Conservation (phyloP, 2,329 filamentous ascomycete species). For the Colletotrichum salicis region DNA sequence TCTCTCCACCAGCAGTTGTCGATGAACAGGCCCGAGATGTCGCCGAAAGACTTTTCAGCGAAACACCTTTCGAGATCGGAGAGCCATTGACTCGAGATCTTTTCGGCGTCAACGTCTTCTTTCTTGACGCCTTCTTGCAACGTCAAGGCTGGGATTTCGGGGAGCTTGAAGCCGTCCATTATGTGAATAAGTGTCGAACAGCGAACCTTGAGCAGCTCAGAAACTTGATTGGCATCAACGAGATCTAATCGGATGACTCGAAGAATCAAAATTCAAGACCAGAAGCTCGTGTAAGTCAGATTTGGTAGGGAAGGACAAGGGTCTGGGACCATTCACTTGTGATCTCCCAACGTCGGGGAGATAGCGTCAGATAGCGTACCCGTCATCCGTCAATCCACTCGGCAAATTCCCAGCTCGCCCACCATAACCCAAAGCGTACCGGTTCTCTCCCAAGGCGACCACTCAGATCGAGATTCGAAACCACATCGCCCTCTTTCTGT, state of each 20-base stretch:
- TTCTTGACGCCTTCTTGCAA: conserved; percentile 7
- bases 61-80: conserved; percentile 5
- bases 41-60: background rate
- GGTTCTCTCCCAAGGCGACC: background rate
- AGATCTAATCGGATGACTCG: background rate
- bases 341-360: background rate
- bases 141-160: conserved; percentile 5
- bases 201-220: background rate
- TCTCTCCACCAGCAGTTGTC: conserved; percentile 44
- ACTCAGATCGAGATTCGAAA: too few relatives aligned
- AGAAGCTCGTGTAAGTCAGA: background rate
- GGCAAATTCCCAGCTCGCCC: background rate
- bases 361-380: conserved; percentile 25
- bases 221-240: background rate
- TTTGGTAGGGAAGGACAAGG: background rate
- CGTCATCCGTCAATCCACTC: background rate
- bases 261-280: background rate
- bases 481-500: background rate
- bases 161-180: conserved; percentile 14
- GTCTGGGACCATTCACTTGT: background rate
- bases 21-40: conserved; percentile 38
- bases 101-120: conserved; percentile 3
- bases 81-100: conserved; percentile 20
- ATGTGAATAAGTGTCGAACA: background rate
- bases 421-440: too few relatives aligned